These are phyloP conservation scores for Effrenium voratum DNA, from an alignment of 73 alveolate genomes.

Conservation along the genomic window DNA sequence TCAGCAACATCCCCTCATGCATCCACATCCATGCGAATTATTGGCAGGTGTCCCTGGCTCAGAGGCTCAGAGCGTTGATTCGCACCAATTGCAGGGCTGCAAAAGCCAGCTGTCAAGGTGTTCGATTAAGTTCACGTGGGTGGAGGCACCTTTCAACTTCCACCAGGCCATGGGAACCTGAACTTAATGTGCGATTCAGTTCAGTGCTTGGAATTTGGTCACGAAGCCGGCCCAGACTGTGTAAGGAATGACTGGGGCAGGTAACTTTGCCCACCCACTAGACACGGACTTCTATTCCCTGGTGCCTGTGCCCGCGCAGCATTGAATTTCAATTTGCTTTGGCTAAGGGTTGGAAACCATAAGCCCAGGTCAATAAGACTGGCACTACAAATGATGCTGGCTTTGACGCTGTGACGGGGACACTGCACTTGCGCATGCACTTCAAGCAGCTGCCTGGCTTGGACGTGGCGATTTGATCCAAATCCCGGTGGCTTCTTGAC, in stretches of 20 bases:
- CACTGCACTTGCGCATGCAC: slow-evolving; percentile 40
- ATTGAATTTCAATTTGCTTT: too few species aligned
- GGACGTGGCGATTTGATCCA: not conserved
- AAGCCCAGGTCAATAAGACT: slow-evolving; percentile 48
- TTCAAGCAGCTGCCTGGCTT: slow-evolving; percentile 4
- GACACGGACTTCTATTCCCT: not conserved
- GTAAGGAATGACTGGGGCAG: not conserved
- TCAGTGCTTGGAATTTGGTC: too few species aligned
- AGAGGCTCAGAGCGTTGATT: too few species aligned
- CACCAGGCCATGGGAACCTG: not conserved
- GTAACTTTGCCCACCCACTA: not conserved
- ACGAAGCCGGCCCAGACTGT: too few species aligned
- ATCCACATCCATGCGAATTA: not conserved
- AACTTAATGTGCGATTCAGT: too few species aligned
- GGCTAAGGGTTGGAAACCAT: too few species aligned
- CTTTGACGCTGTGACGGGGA: slow-evolving; percentile 22
- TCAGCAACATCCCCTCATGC: slow-evolving; percentile 49
- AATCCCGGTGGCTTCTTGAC: not conserved
- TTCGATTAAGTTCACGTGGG: not conserved
- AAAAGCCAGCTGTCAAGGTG: too few species aligned
- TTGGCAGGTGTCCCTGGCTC: not conserved
- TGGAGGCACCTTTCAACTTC: slow-evolving; percentile 28
- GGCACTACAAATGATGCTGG: slow-evolving; percentile 19
- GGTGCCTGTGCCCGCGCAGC: too few species aligned
- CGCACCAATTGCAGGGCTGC: too few species aligned